Conservation (phyloP, 768 basidiomycete genomes). For the Cystoderma amianthinum region DNA sequence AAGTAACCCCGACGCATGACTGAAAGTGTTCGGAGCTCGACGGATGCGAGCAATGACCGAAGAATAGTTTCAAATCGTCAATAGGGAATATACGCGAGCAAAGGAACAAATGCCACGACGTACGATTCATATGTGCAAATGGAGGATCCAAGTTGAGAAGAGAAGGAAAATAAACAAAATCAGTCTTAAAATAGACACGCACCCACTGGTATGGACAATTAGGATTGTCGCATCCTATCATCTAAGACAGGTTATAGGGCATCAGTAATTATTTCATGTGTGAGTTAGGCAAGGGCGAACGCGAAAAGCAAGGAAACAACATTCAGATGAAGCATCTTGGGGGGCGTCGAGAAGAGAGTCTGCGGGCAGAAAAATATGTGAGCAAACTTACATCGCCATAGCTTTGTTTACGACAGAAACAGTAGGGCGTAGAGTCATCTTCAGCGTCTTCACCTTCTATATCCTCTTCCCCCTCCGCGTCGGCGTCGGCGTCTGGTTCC, state of each 20-base stretch:
- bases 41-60: neutral
- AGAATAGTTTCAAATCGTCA: too few relatives aligned
- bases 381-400: conserved; percentile 29
- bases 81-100: too few relatives aligned
- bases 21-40: neutral
- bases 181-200: conserved; percentile 10
- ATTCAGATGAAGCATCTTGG: neutral
- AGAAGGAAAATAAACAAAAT: neutral
- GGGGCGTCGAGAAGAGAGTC: conserved; percentile 1
- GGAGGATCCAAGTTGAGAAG: too few relatives aligned
- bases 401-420: conserved; percentile 33
- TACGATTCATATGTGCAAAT: too few relatives aligned
- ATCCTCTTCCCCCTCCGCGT: conserved; percentile 13
- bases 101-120: too few relatives aligned
- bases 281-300: too few relatives aligned
- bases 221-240: conserved; percentile 50
- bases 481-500: conserved; percentile 5
- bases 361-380: neutral
- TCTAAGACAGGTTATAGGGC: conserved; percentile 14
- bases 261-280: neutral
- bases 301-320: neutral
- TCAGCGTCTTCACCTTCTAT: conserved; percentile 17
- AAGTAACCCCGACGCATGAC: neutral
- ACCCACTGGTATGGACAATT: conserved; percentile 50
- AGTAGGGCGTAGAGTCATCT: conserved; percentile 28